Evolutionary conservation across 257 asterid genomes (phyloP).

Genomic region (Fraxinus cuspidata): DNA sequence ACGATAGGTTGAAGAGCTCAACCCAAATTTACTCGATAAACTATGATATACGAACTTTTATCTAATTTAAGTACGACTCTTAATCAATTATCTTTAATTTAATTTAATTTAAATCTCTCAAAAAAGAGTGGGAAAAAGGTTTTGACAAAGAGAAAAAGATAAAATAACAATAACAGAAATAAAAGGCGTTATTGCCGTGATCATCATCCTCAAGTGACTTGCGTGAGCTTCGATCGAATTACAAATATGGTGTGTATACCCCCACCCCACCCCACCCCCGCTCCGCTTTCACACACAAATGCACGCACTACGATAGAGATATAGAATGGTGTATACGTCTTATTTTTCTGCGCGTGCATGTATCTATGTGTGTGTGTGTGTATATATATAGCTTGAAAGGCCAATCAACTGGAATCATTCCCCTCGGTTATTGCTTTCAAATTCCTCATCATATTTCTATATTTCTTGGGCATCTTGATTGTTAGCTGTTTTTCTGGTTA

Average conservation of each 20-base stretch:
- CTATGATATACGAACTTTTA: too few relatives aligned
- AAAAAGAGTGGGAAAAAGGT: not conserved
- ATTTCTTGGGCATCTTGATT: not conserved
- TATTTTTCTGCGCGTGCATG: not conserved
- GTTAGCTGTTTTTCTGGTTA: not conserved
- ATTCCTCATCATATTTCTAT: not conserved
- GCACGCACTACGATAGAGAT: not conserved
- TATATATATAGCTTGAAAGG: not conserved
- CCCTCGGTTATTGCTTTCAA: not conserved
- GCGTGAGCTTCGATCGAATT: not conserved
- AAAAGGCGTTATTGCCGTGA: conserved; percentile 7
- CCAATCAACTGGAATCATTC: not conserved
- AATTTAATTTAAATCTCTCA: too few relatives aligned
- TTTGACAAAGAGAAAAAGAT: not conserved
- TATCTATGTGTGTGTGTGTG: not conserved
- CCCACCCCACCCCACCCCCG: not conserved
- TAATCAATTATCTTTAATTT: too few relatives aligned
- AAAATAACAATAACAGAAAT: conserved; percentile 2
- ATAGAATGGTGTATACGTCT: not conserved
- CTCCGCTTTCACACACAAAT: conserved; percentile 1
- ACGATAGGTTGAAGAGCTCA: too few relatives aligned
- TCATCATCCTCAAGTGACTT: not conserved
- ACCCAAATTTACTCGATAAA: too few relatives aligned
- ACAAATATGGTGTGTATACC: not conserved
- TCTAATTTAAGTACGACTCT: not conserved